Percentiles rank a stretch among this genome's conserved stretches.
Conservation (phyloP, 495 filamentous ascomycete species). For the Copromyces sp. region DNA sequence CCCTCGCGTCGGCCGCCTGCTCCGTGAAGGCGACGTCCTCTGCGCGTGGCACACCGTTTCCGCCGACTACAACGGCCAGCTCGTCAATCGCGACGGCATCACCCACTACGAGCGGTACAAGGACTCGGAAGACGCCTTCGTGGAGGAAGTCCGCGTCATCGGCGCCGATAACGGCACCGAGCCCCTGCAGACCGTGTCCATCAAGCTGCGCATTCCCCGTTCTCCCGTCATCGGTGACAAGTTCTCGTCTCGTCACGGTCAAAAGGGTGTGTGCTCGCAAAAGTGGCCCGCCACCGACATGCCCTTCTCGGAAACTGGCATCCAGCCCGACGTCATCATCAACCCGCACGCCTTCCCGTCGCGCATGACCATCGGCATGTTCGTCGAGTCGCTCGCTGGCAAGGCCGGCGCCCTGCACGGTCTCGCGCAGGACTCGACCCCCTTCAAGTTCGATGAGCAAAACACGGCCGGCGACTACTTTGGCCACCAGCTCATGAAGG, state of each 20-base stretch:
- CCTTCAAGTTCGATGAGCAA: constrained; percentile 87
- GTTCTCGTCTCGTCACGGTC: constrained; percentile 94
- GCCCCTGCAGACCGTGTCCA: constrained; percentile 72
- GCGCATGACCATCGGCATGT: constrained; percentile 99
- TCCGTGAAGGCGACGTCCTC: constrained; percentile 71
- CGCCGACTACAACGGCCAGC: constrained; percentile 62
- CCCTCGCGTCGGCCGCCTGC: constrained; percentile 61
- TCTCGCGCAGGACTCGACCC: constrained; percentile 86
- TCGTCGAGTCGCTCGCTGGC: constrained; percentile 92
- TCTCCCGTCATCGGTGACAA: constrained; percentile 94
- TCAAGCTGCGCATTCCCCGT: constrained; percentile 87
- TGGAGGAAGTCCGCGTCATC: constrained; percentile 88
- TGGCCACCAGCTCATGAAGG: constrained; percentile 83
- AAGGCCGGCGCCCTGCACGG: constrained; percentile 92
- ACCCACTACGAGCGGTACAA: constrained; percentile 88
- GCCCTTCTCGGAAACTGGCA: constrained; percentile 95
- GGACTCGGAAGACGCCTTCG: constrained; percentile 72
- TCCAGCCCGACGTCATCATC: constrained; percentile 96
- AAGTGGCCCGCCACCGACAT: constrained; percentile 92
- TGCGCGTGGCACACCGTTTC: constrained; percentile 85
- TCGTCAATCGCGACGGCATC: constrained; percentile 65
- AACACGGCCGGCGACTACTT: constrained; percentile 92
- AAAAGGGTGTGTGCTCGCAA: constrained; percentile 96
- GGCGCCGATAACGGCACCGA: constrained; percentile 72
- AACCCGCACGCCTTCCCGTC: constrained; percentile 99